Percentiles rank a stretch among this genome's conserved stretches.
phyloP scores from a whole-genome alignment of 2,329 filamentous ascomycete species.

The Penicillium oxalicum region DNA sequence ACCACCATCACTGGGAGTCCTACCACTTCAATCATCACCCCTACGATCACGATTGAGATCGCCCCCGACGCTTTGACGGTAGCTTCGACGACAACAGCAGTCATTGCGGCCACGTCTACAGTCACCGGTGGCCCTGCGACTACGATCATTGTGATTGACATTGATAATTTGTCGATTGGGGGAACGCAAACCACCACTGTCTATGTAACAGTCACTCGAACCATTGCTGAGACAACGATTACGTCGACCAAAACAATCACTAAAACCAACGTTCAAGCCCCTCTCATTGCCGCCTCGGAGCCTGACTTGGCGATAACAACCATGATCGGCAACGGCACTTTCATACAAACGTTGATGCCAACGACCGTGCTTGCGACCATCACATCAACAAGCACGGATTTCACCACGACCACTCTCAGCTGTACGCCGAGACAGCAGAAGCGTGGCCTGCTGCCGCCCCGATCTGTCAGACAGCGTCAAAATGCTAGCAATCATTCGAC shows the following conservation, averaged over 20 bases:
- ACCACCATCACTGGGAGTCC: neutral
- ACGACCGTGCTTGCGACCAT: neutral
- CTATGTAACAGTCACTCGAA: neutral
- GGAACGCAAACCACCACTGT: neutral
- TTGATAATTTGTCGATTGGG: neutral
- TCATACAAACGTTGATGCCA: neutral
- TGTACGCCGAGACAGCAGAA: neutral
- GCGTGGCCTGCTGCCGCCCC: slow-evolving; percentile 1
- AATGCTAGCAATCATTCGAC: neutral
- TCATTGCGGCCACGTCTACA: neutral
- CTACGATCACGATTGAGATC: neutral
- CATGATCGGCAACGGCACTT: neutral
- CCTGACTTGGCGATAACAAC: neutral
- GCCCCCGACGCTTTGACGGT: neutral
- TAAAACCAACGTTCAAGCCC: neutral
- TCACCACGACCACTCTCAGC: neutral
- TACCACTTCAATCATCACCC: neutral
- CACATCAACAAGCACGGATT: neutral
- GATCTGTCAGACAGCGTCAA: neutral
- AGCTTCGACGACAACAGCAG: neutral
- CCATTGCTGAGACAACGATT: neutral
- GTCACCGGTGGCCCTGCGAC: neutral
- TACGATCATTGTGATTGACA: neutral
- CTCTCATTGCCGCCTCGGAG: neutral
- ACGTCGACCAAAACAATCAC: neutral